Conservation (phyloP, 2,329 filamentous ascomycete genomes). For the Aspergillus hiratsukae region DNA sequence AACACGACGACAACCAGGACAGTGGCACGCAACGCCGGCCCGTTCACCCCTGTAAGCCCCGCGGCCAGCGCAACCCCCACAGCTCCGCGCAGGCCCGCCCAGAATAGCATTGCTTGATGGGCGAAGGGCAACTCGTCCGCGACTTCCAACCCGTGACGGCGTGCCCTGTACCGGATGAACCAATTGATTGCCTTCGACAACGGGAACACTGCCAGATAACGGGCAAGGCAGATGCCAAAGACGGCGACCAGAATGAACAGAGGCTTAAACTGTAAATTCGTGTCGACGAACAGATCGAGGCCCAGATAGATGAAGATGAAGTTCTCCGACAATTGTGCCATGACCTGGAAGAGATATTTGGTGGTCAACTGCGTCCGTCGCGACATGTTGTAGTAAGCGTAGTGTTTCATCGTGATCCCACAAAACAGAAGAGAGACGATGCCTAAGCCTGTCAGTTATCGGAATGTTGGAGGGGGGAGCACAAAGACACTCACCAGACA, state of each 20-base stretch:
- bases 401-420: slow-evolving; percentile 96
- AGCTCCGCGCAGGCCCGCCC: slow-evolving; percentile 91
- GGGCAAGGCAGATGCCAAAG: slow-evolving; percentile 82
- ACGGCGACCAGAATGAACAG: slow-evolving; percentile 92
- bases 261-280: slow-evolving; percentile 82
- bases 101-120: slow-evolving; percentile 99
- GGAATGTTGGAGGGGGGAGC: slow-evolving; percentile 4
- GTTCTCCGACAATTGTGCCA: slow-evolving; percentile 93
- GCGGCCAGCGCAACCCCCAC: slow-evolving; percentile 93
- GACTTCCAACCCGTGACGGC: slow-evolving; percentile 68
- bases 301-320: slow-evolving; percentile 99
- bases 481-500: slow-evolving; percentile 70
- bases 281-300: slow-evolving; percentile 88
- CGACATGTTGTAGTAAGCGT: slow-evolving; percentile 99
- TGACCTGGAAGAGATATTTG: slow-evolving; percentile 93
- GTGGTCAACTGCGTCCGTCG: slow-evolving; percentile 94
- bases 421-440: slow-evolving; percentile 97
- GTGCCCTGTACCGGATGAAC: slow-evolving; percentile 81
- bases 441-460: slow-evolving; percentile 50
- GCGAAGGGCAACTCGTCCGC: slow-evolving; percentile 87
- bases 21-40: slow-evolving; percentile 79
- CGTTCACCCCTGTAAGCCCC: slow-evolving; percentile 76
- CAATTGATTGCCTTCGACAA: slow-evolving; percentile 86
- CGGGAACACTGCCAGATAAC: slow-evolving; percentile 93
- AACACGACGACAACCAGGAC: slow-evolving; percentile 96